Base-by-base conservation (phyloP, 257 asterid genomes). In the Parsonsia alboflavescens region DNA sequence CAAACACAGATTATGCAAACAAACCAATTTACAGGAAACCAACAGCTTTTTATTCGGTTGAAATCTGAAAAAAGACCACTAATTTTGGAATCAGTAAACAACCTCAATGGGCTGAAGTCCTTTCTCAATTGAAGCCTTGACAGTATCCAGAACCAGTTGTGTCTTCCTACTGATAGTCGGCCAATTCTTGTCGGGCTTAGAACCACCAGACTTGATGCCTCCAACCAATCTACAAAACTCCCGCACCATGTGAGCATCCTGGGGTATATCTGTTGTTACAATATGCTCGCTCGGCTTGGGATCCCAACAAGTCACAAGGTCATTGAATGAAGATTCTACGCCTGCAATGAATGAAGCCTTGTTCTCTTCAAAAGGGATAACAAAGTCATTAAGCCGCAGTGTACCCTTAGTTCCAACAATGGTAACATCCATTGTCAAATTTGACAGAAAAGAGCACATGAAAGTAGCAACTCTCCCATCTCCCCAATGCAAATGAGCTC, bases 211-310 rank as follows among this genome's bases (percentile, higher is more conserved):
- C 57, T 71, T 86, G 2, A 88, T 78, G 73, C 72, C 65, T 12
- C 64, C 63, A 41, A 87, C 95, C 70, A 91, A 73, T 54, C 83
- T 53, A 8, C 89, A 82, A 69, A 91, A 89, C 80, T 91, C 96
- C 79, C 77, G 82, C 71, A 89, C 91, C 96, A 91, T 88, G 7
- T 75, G 79, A 7, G 85, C 95, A 70, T 91, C 96, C 72, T 91
- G 96, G 0, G 96, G 93, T 46, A 88, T 81, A 61, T 89, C 95
- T 9, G 91, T 87, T 13, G 9, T 64, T 3, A 85, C 86, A 41
- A 72, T 28, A 62, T 79, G 80, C 80, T 88, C 86, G 6, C 80
- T 78, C 0, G 94, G 88, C 28, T 69, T 67, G 2, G 86, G 84
- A 64, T 61, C 86, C 72, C 86, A 80, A 64, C 84, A 89, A 1